These are phyloP conservation scores for Globisporangium nodosum DNA, from an alignment of 352 stramenopile genomes.

Conservation along the genomic window DNA sequence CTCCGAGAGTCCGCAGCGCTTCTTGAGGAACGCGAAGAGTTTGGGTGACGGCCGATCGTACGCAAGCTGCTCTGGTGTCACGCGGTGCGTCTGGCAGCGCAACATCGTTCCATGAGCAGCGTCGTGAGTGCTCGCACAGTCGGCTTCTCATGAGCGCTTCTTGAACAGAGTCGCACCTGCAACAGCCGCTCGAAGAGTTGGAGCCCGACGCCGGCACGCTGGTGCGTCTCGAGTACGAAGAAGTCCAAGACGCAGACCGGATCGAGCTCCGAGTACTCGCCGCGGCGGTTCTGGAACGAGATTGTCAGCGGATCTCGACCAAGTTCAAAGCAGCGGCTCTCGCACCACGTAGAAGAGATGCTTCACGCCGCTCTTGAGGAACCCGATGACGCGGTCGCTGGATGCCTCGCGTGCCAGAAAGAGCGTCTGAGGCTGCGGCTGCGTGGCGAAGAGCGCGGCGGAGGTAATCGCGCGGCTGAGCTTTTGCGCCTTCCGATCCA, in stretches of 20 bases:
- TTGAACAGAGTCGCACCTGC: conserved; percentile 13
- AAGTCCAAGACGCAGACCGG: conserved; percentile 80
- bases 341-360: conserved; percentile 75
- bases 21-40: conserved; percentile 69
- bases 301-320: no score
- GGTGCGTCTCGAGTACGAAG: conserved; percentile 47
- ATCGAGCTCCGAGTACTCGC: conserved; percentile 67
- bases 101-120: not conserved
- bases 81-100: conserved; percentile 2
- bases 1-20: conserved; percentile 44
- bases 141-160: not conserved
- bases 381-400: conserved; percentile 26
- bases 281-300: conserved; percentile 31
- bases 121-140: not conserved
- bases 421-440: conserved; percentile 35
- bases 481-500: conserved; percentile 37
- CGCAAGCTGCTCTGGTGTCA: conserved; percentile 26
- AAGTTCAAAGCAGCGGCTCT: conserved; percentile 1
- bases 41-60: conserved; percentile 82
- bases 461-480: conserved; percentile 64
- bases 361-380: conserved; percentile 59
- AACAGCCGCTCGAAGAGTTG: conserved; percentile 62
- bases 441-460: conserved; percentile 26
- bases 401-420: conserved; percentile 22
- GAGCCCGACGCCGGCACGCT: conserved; percentile 55